Conservation (phyloP, 176 grass and related monocot species). For the Oryza glumipatula region DNA sequence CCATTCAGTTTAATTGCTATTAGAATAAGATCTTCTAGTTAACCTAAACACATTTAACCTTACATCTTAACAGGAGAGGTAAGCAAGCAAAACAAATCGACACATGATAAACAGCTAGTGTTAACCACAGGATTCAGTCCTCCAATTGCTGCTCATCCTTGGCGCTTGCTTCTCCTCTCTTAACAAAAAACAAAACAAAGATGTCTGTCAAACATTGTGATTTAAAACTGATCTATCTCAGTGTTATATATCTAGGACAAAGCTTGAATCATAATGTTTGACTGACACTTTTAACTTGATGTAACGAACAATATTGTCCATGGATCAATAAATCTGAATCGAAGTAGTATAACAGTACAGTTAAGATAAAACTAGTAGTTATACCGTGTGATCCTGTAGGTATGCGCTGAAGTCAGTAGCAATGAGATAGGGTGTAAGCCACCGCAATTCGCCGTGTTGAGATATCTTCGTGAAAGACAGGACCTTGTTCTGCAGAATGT, state of each 20-base stretch:
- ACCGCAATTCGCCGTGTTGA: no score
- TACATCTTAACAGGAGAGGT: not conserved
- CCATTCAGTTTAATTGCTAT: not conserved
- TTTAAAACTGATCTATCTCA: not conserved
- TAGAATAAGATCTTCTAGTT: not conserved
- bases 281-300: not conserved
- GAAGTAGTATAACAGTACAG: no score
- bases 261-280: no score
- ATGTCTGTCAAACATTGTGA: not conserved
- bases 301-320: no score
- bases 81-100: not conserved
- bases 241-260: not conserved
- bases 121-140: not conserved
- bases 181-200: not conserved
- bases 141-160: not conserved
- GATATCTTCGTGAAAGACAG: not conserved
- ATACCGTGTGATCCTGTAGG: not conserved
- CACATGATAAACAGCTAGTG: not conserved
- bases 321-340: no score
- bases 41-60: not conserved
- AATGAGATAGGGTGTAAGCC: not conserved
- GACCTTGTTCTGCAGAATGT: not conserved
- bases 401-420: not conserved
- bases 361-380: no score
- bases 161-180: not conserved